phyloP scores from a whole-genome alignment of 352 stramenopile species.

The Phytophthora hibernalis region DNA sequence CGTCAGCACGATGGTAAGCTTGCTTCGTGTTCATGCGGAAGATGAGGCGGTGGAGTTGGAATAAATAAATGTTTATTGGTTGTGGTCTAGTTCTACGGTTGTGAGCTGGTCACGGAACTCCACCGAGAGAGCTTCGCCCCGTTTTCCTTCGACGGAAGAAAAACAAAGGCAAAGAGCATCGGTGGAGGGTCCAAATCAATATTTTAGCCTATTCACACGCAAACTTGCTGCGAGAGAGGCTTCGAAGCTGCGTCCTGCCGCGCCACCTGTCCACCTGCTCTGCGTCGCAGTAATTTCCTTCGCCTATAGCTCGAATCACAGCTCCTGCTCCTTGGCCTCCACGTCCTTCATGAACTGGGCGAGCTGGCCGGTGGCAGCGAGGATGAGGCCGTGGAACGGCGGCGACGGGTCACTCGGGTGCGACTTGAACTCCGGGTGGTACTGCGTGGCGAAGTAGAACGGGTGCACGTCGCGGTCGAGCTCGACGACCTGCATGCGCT shows the following conservation, averaged over 20 bases:
- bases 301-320: slow-evolving; percentile 18
- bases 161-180: slow-evolving; percentile 38
- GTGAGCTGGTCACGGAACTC: slow-evolving; percentile 20
- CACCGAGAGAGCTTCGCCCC: slow-evolving; percentile 49
- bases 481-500: slow-evolving; percentile 99
- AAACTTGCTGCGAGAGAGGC: slow-evolving; percentile 29
- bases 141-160: slow-evolving; percentile 49
- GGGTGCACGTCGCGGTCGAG: slow-evolving; percentile 95
- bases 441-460: slow-evolving; percentile 99
- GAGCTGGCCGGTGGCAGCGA: slow-evolving; percentile 89
- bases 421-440: slow-evolving; percentile 99
- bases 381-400: slow-evolving; percentile 97
- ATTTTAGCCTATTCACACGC: slow-evolving; percentile 50
- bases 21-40: neutral
- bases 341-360: slow-evolving; percentile 63
- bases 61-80: slow-evolving; percentile 35
- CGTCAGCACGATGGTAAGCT: slow-evolving; percentile 2
- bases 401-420: slow-evolving; percentile 96
- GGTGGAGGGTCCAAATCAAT: slow-evolving; percentile 32
- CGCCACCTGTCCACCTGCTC: slow-evolving; percentile 5
- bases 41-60: neutral
- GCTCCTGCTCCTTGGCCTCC: slow-evolving; percentile 43
- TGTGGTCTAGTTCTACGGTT: slow-evolving; percentile 20
- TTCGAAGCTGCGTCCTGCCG: slow-evolving; percentile 3
- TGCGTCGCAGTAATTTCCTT: slow-evolving; percentile 32